A percentile compares a stretch with the other conserved stretches of the same genome.
phyloP scores from a whole-genome alignment of 2,329 filamentous ascomycete species.

The Tolypocladium amazonense region DNA sequence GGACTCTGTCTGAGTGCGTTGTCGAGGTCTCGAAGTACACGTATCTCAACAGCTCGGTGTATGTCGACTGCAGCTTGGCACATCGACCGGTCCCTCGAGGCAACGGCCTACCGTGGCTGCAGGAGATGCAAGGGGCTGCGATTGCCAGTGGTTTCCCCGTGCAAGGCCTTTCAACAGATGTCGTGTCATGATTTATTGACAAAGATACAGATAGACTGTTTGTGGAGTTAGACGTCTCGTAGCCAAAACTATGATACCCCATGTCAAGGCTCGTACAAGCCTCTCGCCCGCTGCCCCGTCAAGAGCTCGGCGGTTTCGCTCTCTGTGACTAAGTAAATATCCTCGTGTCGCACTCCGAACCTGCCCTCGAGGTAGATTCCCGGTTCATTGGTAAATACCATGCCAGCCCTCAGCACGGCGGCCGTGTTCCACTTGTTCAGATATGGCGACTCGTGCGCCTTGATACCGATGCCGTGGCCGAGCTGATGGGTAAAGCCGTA shows the following conservation, averaged over 20 bases:
- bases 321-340: slow-evolving; percentile 46
- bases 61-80: slow-evolving; percentile 21
- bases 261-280: slow-evolving; percentile 39
- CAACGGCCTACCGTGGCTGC: slow-evolving; percentile 16
- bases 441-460: slow-evolving; percentile 55
- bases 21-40: slow-evolving; percentile 20
- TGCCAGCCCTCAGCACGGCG: slow-evolving; percentile 38
- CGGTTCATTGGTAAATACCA: slow-evolving; percentile 55
- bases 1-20: slow-evolving; percentile 17
- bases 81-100: slow-evolving; percentile 18
- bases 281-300: slow-evolving; percentile 38
- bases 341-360: slow-evolving; percentile 54
- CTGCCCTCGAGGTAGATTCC: slow-evolving; percentile 49
- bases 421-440: slow-evolving; percentile 49
- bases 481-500: slow-evolving; percentile 50
- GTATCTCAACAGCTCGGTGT: slow-evolving; percentile 21
- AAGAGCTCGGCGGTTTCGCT: slow-evolving; percentile 42
- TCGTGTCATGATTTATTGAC: neutral
- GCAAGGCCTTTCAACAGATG: neutral
- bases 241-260: slow-evolving; percentile 5
- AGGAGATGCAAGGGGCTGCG: slow-evolving; percentile 16
- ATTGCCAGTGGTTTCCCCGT: slow-evolving; percentile 23
- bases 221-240: neutral
- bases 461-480: slow-evolving; percentile 56
- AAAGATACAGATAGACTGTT: neutral